These are phyloP conservation scores for Penicillium paxilli DNA, from an alignment of 495 filamentous ascomycete genomes.

Conservation along the genomic window DNA sequence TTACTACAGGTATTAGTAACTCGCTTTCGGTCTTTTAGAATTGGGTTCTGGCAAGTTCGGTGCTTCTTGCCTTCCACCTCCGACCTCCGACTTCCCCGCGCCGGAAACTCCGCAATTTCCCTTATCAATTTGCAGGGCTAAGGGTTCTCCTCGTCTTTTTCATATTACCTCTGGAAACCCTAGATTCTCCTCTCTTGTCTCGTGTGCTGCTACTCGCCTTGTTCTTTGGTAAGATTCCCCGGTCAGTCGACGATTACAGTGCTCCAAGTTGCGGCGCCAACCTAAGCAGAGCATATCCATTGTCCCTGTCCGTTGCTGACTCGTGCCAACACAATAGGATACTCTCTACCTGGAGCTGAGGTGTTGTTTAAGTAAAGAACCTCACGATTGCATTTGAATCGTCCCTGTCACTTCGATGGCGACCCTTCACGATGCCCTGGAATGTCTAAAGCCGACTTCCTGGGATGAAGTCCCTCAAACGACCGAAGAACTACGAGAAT, in stretches of 20 bases:
- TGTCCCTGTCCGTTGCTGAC: neutral
- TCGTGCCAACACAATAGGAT: neutral
- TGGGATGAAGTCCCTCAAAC: constrained; percentile 62
- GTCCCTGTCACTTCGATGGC: constrained; percentile 48
- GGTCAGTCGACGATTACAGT: neutral
- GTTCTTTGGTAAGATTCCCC: neutral
- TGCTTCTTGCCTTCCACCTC: neutral
- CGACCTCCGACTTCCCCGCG: neutral
- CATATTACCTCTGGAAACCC: neutral
- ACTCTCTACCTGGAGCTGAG: too few species aligned
- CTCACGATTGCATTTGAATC: neutral
- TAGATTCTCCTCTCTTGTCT: neutral
- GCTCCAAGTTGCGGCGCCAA: neutral
- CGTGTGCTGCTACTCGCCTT: too few species aligned
- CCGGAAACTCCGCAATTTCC: neutral
- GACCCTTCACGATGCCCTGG: constrained; percentile 70
- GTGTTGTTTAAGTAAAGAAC: too few species aligned
- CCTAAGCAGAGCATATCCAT: neutral
- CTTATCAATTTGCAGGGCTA: neutral
- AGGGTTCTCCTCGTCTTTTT: neutral
- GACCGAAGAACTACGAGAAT: constrained; percentile 49
- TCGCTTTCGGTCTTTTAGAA: neutral
- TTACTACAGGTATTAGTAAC: too few species aligned
- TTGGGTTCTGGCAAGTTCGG: neutral
- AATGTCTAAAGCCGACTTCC: constrained; percentile 67